Conservation (phyloP, 2,329 filamentous ascomycete species). For the Paracorniculantispora psalliotae region DNA sequence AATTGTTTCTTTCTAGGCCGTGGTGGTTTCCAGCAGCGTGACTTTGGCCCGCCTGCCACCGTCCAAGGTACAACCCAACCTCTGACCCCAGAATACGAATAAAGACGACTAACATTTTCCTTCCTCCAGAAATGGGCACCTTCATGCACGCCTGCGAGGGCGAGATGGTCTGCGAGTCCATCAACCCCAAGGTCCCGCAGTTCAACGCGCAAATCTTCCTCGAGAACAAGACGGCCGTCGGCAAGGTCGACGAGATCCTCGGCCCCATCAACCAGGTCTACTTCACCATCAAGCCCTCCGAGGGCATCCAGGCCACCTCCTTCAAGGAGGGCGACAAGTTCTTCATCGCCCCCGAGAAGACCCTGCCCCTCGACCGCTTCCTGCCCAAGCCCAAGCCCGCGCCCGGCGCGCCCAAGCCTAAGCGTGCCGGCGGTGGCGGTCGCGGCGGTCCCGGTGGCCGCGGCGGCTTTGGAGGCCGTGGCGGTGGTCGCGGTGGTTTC, state of each 20-base stretch:
- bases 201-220: conserved; percentile 99
- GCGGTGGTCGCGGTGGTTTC: conserved; percentile 22
- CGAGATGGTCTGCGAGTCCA: conserved; percentile 94
- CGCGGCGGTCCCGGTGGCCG: conserved; percentile 14
- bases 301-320: conserved; percentile 88
- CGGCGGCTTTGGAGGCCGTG: conserved; percentile 18
- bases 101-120: neutral
- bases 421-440: conserved; percentile 44
- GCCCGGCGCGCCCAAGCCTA: conserved; percentile 57
- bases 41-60: conserved; percentile 34
- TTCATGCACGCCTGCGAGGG: conserved; percentile 95
- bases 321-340: conserved; percentile 98
- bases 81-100: neutral
- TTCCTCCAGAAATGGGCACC: conserved; percentile 69
- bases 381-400: conserved; percentile 83
- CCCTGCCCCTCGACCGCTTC: conserved; percentile 92
- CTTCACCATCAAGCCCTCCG: conserved; percentile 96
- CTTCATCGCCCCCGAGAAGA: conserved; percentile 91
- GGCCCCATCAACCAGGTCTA: conserved; percentile 96
- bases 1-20: conserved; percentile 25
- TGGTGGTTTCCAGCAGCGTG: conserved; percentile 35
- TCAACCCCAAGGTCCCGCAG: conserved; percentile 93
- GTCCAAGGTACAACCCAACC: conserved; percentile 31
- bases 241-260: conserved; percentile 97
- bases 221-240: conserved; percentile 95